These are phyloP conservation scores for Chrysanthemum seticuspe DNA, from an alignment of 129 eudicot genomes.

Conservation along the genomic window DNA sequence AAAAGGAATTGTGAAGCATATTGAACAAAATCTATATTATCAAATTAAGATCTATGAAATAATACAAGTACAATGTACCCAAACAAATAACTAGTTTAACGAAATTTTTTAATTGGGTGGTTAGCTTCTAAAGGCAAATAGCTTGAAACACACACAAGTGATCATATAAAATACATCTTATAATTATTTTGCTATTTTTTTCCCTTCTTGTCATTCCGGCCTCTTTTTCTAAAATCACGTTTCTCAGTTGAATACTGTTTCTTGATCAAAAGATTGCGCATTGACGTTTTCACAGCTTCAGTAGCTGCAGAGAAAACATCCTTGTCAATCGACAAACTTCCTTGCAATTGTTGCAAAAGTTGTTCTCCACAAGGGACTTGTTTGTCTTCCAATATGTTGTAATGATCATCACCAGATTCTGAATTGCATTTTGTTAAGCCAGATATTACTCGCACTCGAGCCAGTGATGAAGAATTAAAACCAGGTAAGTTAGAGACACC, in stretches of 20 bases:
- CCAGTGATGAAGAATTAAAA: conserved; percentile 46
- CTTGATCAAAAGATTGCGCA: conserved; percentile 80
- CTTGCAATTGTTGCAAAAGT: conserved; percentile 68
- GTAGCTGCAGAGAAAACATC: conserved; percentile 65
- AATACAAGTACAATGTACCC: too few relatives aligned
- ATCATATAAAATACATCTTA: background rate
- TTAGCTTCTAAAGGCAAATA: background rate
- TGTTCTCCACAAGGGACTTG: conserved; percentile 68
- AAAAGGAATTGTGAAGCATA: too few relatives aligned
- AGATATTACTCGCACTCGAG: conserved; percentile 61
- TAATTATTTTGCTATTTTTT: conserved; percentile 17
- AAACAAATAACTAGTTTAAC: too few relatives aligned
- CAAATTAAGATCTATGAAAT: too few relatives aligned
- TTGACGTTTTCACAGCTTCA: conserved; percentile 75
- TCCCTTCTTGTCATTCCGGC: conserved; percentile 73
- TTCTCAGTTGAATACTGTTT: conserved; percentile 74
- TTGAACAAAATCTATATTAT: too few relatives aligned
- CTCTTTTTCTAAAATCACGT: conserved; percentile 83
- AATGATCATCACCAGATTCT: conserved; percentile 3
- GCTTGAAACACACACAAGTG: background rate
- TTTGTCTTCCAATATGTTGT: background rate
- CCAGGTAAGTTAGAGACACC: conserved; percentile 69
- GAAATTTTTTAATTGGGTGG: too few relatives aligned
- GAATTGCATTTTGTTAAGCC: conserved; percentile 31
- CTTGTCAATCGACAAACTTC: conserved; percentile 54